Evolutionary conservation across 192 early-diverging fungal genomes (phyloP), one percentile per base, ranked within the genome.

Genomic region (Backusella tuberculispora): DNA sequence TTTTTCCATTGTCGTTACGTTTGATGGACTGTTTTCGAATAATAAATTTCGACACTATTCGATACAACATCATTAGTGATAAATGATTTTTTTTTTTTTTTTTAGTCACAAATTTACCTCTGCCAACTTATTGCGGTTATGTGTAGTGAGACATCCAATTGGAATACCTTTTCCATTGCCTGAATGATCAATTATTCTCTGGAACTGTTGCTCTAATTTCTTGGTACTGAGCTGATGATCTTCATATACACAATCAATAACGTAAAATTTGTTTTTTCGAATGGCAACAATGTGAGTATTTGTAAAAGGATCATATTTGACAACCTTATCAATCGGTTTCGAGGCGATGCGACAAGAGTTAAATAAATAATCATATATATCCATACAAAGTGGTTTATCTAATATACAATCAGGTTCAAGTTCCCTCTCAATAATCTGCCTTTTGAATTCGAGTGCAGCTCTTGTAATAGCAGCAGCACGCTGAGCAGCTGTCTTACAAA

Each of bases 281-380:
- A 94, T 88, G 14, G 96, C 95, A 5, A 91, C 85, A 40, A 98
- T 89, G 79, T 97, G 93, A 77, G 90, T 88, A 86, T 96, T 93
- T 53, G 81, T 76, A 4, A 76, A 72, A 53, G 94, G 92, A 64
- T 95, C 92, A 66, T 88, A 91, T 6, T 84, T 85, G 17, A 85
- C 84, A 48, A 92, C 94, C 73, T 84, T 84, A 81, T 99, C 98
- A 9, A 91, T 90, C 1, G 95, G 95, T 76, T 90, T 91, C 72
- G 82, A 78, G 45, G 98, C 97, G 65, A 97, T 90, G 66, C 98
- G 92, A 82, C 92, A 93, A 26, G 94, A 90, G 81, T 98, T 96
- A 88, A 99, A 99, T 92, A 99, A 88, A 84, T 91, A 96, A 80
- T 94, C 92, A 88, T 97, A 98, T 68, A 94, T 94, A 69, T 94